Percentiles rank a stretch among this genome's conserved stretches.
Evolutionary conservation across 371 early-diverging fungal species (phyloP).

Genomic region (Mortierella sp.): DNA sequence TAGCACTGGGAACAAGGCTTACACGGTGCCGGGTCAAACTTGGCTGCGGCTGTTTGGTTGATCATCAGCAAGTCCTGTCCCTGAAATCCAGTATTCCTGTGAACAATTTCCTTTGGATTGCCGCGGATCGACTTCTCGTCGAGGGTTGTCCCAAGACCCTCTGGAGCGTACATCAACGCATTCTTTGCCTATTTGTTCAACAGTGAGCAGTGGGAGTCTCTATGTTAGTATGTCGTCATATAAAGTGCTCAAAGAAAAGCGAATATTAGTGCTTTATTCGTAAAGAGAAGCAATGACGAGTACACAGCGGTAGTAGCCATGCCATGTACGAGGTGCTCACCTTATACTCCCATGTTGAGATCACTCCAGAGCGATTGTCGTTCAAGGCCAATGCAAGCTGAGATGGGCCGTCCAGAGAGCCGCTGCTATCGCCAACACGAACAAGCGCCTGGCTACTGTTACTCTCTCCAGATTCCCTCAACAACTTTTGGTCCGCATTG

Average conservation of each 20-base stretch:
- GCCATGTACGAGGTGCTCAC: conserved; percentile 11
- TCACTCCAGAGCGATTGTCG: conserved; percentile 27
- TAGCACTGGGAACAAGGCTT: not conserved
- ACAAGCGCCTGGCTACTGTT: not conserved
- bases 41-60: conserved; percentile 48
- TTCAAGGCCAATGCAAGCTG: conserved; percentile 23
- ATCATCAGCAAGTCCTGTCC: conserved; percentile 45
- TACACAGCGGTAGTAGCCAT: not conserved
- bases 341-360: conserved; percentile 55
- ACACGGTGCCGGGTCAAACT: conserved; percentile 39
- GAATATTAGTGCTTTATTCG: not conserved
- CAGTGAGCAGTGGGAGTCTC: not conserved
- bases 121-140: conserved; percentile 21
- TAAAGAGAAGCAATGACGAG: not conserved
- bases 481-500: conserved; percentile 20
- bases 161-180: conserved; percentile 57
- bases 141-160: conserved; percentile 45
- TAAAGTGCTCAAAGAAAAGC: not conserved
- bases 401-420: conserved; percentile 9
- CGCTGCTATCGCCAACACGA: not conserved
- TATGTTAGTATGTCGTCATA: conserved; percentile 13
- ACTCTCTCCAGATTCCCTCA: conserved; percentile 30
- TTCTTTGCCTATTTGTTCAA: conserved; percentile 49
- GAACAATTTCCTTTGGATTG: conserved; percentile 50
- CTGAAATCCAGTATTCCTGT: conserved; percentile 48